Evolutionary conservation across 1,139 yeast genomes (phyloP), one percentile per base, ranked within the genome.

Genomic region (Candida tetrigidarum): DNA sequence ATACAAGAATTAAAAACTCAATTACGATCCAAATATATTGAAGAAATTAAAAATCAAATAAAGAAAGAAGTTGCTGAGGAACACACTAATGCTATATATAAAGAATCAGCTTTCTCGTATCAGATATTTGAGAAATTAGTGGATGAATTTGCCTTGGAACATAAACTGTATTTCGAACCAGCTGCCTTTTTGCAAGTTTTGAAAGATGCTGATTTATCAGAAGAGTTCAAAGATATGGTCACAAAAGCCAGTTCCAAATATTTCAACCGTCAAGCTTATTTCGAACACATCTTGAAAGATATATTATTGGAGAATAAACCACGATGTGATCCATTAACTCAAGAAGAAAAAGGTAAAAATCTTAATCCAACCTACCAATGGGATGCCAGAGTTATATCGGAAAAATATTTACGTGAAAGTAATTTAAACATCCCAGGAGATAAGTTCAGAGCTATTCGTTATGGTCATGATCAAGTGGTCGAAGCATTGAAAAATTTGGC

Each of bases 381-480:
- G 19, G 50, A 58, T 25, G 50, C 52, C 10, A 57, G 64, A 12
- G 57, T 63, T 14, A 52, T 56, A 2, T 43, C 64, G 11, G 52
- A 53, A 8, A 42, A 44, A 23, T 48, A 47, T 20, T 40, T 50
- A 8, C 50, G 48, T 28, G 50, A 40, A 30, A 43, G 49, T n/a
- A 44, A 46, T 23, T 39, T 50, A 10, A 46, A 47, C 14, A 28
- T 52, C 11, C 45, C 50, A 5, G 49, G 51, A 11, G 61, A 54
- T 9, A 59, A 62, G 42, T 56, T 63, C 32, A 46, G 47, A 2
- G 57, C 57, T 16, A 51, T 70, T 25, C 59, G 62, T 42, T 20
- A 41, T 5, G 52, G 55, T 4, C 75, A 69, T 50, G 66, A 61
- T 39, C 40, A 49, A 9, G 50, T 69, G 10, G 67, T 67, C 3